Base-by-base conservation (phyloP, 129 eudicot species). In the Lactuca sativa region DNA sequence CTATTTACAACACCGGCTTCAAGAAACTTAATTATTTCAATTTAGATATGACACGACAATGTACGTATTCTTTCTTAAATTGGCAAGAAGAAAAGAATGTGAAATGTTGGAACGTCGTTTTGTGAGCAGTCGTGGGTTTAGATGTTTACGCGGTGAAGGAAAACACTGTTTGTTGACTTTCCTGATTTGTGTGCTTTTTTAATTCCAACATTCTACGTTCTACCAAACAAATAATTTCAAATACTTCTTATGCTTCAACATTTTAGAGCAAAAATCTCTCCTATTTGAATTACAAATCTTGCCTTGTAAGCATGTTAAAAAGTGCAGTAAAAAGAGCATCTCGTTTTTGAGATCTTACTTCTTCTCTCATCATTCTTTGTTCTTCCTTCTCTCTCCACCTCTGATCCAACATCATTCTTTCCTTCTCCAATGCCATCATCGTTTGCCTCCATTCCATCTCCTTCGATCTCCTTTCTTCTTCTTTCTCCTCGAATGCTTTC, bases 311-410 rank as follows among this genome's bases (percentile, higher is more conserved):
- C 89, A 84, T 86, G 77, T 86, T 78, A 17, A 86, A 58, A 18
- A 90, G 78, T 10, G 78, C 79, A 52, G 75, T 82, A 25, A 90
- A 68, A 70, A 90, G 86, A 14, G 95, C 89, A 75, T 90, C 97
- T 37, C 87, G 77, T 48, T 84, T 90, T 65, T 90, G 82, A 67
- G 95, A 83, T 67, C 95, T 80, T 54, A 80, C 84, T 74, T 91
- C 97, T 65, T 91, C 97, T 38, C 88, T 81, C 56, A 67, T 72
- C 65, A 72, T 83, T 72, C 88, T 76, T 65, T 85, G 95, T 40
- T 91, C 97, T 52, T 88, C 92, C 66, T 82, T 71, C 72, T 91
- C 96, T 52, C 92, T 80, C 95, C 95, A 85, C 60, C 83, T 80
- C 59, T 74, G 74, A 32, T 91, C 96, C 81, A 83, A 78, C 86